Evolutionary conservation across 352 stramenopile genomes (phyloP).

Genomic region (Globisporangium polare): DNA sequence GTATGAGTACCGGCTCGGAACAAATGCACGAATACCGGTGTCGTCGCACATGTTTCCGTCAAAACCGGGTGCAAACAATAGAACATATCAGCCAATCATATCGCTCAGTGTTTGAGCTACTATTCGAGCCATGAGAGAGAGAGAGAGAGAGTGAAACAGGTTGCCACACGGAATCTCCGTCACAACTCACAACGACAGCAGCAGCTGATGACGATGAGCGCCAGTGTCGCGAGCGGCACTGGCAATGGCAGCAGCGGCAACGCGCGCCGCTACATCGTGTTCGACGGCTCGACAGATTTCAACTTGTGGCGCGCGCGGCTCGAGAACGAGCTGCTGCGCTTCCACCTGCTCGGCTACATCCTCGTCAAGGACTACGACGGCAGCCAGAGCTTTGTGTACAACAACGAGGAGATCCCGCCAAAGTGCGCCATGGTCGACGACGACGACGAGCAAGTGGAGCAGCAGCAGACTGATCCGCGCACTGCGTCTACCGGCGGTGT

Average conservation of each 20-base stretch:
- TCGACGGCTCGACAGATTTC: constrained; percentile 45
- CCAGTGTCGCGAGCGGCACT: constrained; percentile 15
- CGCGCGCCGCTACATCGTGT: constrained; percentile 22
- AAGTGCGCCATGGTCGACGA: constrained; percentile 20
- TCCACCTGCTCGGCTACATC: constrained; percentile 46
- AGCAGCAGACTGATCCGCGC: background rate
- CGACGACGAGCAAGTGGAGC: background rate
- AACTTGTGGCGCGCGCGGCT: constrained; percentile 37
- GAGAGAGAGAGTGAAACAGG: no score
- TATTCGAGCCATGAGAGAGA: no score
- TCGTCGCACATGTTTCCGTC: no score
- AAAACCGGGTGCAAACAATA: no score
- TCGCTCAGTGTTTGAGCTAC: no score
- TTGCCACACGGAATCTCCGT: no score
- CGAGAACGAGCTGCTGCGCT: constrained; percentile 50
- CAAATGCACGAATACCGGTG: no score
- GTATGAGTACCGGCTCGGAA: no score
- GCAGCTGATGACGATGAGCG: background rate
- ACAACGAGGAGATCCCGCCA: constrained; percentile 37
- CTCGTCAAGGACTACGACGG: constrained; percentile 40
- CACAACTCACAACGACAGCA: background rate
- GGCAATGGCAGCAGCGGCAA: constrained; percentile 10
- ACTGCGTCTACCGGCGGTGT: background rate
- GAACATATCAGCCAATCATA: no score
- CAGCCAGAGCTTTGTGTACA: constrained; percentile 39